Base-by-base conservation (phyloP, 805 yeast genomes). In the Lachancea waltii region DNA sequence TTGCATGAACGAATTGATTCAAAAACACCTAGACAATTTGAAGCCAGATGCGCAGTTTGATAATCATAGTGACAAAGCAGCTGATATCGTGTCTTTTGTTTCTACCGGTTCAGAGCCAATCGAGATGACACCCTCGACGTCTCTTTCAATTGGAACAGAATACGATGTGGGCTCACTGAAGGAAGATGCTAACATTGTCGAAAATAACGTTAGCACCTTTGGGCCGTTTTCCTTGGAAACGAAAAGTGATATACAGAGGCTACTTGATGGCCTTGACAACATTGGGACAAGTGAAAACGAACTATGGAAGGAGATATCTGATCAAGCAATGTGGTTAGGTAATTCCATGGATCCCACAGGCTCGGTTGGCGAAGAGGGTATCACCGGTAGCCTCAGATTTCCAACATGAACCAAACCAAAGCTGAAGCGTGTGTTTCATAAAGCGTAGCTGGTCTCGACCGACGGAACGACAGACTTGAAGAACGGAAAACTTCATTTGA, bases 291-390 rank as follows among this genome's bases (percentile, higher is more conserved):
- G 60, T 3, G 81, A 75, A 45, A 56, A 64, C 35, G 70, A 79
- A 43, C 60, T 83, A 22, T 83, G 94, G 94, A 79, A 75, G 51
- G 89, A 82, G 45, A 79, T 83, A 39, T 77, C 87, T 0, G 74
- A 73, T 50, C 85, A 81, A 50, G 89, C 89, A 0, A 78, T 74
- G 47, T 83, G 94, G 94, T 58, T 83, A 40, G 72, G 72, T 40
- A 74, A 67, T 30, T 46, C 54, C 2, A 53, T 50, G 54, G 61
- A 57, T 26, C 58, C 59, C 10, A 41, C 59, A 3, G 53, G 47
- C 3, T 44, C 59, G 1, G 48, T 49, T 6, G 54, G 49, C 3
- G 52, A 47, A 10, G 60, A 54, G 34, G 37, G 44, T 13, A 49
- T 49, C 26, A 42, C 50, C 34, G 53, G 54, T 10, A 53, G 45